A percentile compares a stretch with the other conserved stretches of the same genome.
phyloP scores from a whole-genome alignment of 208 protist genomes.

The Angomonas deanei region DNA sequence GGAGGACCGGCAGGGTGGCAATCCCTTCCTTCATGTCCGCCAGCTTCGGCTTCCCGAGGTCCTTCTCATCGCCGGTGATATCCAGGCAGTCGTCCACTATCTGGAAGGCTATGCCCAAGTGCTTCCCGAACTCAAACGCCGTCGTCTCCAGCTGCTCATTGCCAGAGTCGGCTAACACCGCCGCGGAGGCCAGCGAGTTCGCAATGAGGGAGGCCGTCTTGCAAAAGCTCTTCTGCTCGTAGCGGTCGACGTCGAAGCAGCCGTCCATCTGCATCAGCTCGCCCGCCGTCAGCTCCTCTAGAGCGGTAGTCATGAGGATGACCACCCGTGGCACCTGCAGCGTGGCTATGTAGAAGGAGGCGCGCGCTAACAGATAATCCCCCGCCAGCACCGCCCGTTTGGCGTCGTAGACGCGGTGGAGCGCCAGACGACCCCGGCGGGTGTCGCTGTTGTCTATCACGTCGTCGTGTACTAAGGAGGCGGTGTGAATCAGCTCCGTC shows the following conservation, averaged over 20 bases:
- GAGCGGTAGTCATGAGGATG: constrained; percentile 85
- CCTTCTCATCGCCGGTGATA: constrained; percentile 74
- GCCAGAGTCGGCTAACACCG: constrained; percentile 71
- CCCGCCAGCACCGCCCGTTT: constrained; percentile 90
- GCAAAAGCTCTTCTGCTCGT: constrained; percentile 91
- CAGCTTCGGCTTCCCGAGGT: constrained; percentile 71
- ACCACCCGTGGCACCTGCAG: constrained; percentile 87
- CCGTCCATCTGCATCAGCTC: constrained; percentile 94
- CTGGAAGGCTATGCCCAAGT: constrained; percentile 93
- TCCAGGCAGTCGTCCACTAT: constrained; percentile 95
- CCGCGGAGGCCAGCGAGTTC: constrained; percentile 86
- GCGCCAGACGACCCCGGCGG: constrained; percentile 75
- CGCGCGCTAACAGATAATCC: constrained; percentile 92
- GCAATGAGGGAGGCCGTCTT: constrained; percentile 94
- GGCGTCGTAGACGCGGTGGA: constrained; percentile 81
- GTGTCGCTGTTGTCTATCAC: constrained; percentile 93
- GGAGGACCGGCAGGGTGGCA: constrained; percentile 74
- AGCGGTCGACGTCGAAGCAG: constrained; percentile 66
- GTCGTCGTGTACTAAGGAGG: constrained; percentile 95
- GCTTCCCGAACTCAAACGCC: constrained; percentile 83
- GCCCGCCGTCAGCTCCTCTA: constrained; percentile 90
- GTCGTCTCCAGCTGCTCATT: constrained; percentile 37
- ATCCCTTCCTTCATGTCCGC: constrained; percentile 78
- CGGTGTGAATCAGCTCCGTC: constrained; percentile 95
- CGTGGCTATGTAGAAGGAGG: constrained; percentile 80